These are phyloP conservation scores for Trichomonascaceae sp. DNA, from an alignment of 1,139 yeast species.

Conservation along the genomic window DNA sequence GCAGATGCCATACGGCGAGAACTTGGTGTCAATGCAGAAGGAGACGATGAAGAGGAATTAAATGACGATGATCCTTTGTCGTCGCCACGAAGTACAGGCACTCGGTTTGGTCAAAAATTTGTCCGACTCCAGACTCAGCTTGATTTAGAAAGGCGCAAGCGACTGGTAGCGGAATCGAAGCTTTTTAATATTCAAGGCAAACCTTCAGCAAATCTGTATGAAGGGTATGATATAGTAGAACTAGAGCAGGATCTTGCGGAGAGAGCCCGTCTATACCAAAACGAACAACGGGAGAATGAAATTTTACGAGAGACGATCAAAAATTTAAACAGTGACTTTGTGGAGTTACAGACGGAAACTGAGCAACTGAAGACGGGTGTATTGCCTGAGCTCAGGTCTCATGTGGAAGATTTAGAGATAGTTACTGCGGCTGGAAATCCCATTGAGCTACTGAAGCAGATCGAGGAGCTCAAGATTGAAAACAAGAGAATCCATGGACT, in stretches of 20 bases:
- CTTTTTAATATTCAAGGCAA: not conserved
- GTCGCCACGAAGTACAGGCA: not conserved
- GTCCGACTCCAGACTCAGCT: constrained; percentile 27
- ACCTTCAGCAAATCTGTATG: not conserved
- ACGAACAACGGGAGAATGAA: constrained; percentile 24
- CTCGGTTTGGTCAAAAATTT: constrained; percentile 22
- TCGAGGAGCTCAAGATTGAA: constrained; percentile 32
- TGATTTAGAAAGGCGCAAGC: constrained; percentile 31
- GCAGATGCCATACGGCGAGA: constrained; percentile 36
- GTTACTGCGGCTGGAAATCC: constrained; percentile 30
- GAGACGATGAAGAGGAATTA: not conserved
- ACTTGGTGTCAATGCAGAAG: constrained; percentile 21
- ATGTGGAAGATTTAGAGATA: constrained; percentile 26
- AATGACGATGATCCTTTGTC: not conserved
- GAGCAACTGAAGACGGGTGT: constrained; percentile 30
- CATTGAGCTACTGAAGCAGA: constrained; percentile 28
- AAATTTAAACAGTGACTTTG: constrained; percentile 23
- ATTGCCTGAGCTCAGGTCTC: constrained; percentile 25
- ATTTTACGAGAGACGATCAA: constrained; percentile 18
- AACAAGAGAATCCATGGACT: constrained; percentile 28
- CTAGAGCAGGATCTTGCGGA: constrained; percentile 23
- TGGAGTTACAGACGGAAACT: constrained; percentile 29
- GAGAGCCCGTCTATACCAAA: constrained; percentile 20
- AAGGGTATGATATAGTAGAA: constrained; percentile 14
- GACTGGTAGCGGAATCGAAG: constrained; percentile 24